Evolutionary conservation across 495 filamentous ascomycete genomes (phyloP), one percentile per base, ranked within the genome.

Genomic region (Daldinia grandis): DNA sequence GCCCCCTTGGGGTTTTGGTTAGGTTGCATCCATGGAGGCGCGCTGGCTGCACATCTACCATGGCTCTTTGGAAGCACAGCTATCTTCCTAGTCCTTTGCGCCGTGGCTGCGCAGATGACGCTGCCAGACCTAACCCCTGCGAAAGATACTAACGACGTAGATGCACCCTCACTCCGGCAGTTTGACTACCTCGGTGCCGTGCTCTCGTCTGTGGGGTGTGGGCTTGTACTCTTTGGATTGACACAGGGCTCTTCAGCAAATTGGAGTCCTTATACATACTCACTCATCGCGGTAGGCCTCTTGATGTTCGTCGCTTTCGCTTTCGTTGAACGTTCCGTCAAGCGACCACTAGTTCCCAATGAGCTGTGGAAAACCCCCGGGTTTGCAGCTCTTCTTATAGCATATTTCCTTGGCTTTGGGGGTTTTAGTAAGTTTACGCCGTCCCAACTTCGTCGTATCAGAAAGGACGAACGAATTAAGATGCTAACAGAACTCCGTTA

Each of bases 71-170:
- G 85, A 85, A 19, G 80, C 86, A 37, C 77, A 81, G 63, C 71
- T 5, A 59, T 83, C 73, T 24, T 87, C 81, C 81, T 92, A 83
- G 89, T 82, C 78, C 4, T 91, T 84, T 88, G 80, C 81, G 7
- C 90, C 78, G 68, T 91, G 76, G 35, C 78, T 80, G 56, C 81
- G 81, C 12, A 62, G 79, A 9, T 64, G 81, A 21, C 82, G 76
- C 14, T 78, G 72, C 51, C 68, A 79, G 21, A 76, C 82, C 24
- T 81, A 1, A 80, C 74, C 30, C 68, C 81, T 37, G 72, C 66
- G 19, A 77, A 74, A 49, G 74, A 76, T 33, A 71, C 64, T 53
- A 40, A 62, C 7, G 56, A 72, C 40, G 69, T 38, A 15, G 73
- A 80, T 31, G 57, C 38, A 15, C 58, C 63, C 8, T 76, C 68